Conservation (phyloP, 148 eudicot genomes). For the Rheum nobile region DNA sequence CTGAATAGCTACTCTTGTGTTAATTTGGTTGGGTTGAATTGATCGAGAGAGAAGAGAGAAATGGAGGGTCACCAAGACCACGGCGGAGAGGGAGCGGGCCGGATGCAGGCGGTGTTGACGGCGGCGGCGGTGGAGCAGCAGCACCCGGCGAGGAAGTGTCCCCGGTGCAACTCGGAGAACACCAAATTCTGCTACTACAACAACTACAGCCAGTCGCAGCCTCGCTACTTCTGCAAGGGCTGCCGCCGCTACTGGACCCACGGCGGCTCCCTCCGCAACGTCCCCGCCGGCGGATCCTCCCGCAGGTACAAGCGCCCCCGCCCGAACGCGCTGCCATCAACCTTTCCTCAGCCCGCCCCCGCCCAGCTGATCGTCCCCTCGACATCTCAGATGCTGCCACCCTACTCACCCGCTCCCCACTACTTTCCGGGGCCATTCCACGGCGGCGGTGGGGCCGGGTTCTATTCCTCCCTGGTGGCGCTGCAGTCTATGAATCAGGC, state of each 20-base stretch:
- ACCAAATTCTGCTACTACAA: constrained; percentile 2
- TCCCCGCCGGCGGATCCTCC: not conserved
- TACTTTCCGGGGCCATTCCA: not conserved
- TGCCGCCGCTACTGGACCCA: constrained; percentile 5
- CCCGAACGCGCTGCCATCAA: not conserved
- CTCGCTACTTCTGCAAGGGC: not conserved
- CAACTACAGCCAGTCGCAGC: not conserved
- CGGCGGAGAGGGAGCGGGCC: not conserved
- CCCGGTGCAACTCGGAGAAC: not conserved
- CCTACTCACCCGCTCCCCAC: not conserved
- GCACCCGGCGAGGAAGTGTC: not conserved
- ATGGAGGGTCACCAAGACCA: no score
- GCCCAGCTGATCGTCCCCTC: not conserved
- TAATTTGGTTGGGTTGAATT: no score
- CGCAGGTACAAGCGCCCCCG: not conserved
- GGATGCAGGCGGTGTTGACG: not conserved
- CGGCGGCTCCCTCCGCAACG: not conserved
- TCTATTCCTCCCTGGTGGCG: not conserved
- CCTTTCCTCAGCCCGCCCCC: not conserved
- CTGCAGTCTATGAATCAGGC: not conserved
- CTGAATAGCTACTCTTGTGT: no score
- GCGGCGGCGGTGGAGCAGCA: not conserved
- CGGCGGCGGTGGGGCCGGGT: not conserved
- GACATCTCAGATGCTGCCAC: not conserved
- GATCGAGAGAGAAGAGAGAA: not conserved